phyloP scores from a whole-genome alignment of 2,329 filamentous ascomycete species.

The Stagonosporopsis vannaccii region DNA sequence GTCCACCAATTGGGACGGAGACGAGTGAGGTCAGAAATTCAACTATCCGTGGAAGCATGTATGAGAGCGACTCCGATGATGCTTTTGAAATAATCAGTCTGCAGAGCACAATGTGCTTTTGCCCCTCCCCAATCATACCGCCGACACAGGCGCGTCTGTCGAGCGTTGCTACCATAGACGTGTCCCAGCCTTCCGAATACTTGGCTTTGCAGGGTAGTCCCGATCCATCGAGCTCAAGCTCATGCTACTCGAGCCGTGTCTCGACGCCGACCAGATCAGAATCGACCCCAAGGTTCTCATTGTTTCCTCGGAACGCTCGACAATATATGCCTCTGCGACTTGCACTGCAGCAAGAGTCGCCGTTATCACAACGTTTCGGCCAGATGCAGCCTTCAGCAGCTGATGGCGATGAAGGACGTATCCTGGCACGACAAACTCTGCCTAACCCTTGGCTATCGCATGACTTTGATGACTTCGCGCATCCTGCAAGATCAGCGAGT shows the following conservation, averaged over 20 bases:
- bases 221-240: conserved; percentile 6
- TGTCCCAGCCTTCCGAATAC: not conserved
- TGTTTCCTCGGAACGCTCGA: not conserved
- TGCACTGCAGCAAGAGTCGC: not conserved
- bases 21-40: not conserved
- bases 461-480: conserved; percentile 6
- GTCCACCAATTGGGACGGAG: not conserved
- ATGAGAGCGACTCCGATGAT: conserved; percentile 8
- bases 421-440: conserved; percentile 4
- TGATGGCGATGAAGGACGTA: not conserved
- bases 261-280: conserved; percentile 6
- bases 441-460: not conserved
- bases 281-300: not conserved
- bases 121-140: conserved; percentile 3
- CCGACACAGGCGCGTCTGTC: conserved; percentile 10
- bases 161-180: not conserved
- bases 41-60: conserved; percentile 1
- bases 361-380: not conserved
- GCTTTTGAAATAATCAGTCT: conserved; percentile 9
- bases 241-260: conserved; percentile 6
- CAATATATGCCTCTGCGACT: not conserved
- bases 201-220: conserved; percentile 1
- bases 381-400: not conserved
- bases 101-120: conserved; percentile 9
- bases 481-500: conserved; percentile 12